These are phyloP conservation scores for Fusarium subtropicale DNA, from an alignment of 2,329 filamentous ascomycete genomes.

Conservation along the genomic window DNA sequence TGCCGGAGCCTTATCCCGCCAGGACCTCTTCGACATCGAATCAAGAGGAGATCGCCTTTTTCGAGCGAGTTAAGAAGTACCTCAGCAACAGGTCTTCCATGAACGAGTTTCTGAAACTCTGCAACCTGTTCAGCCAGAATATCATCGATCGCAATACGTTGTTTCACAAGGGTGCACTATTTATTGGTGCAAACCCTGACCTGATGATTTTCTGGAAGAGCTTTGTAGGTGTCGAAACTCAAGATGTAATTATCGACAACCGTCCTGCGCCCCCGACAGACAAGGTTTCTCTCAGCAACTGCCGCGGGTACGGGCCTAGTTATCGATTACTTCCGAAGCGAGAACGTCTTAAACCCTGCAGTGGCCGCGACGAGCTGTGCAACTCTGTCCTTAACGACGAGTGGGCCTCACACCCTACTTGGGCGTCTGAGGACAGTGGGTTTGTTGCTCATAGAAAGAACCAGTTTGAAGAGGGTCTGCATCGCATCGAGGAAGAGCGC, in stretches of 20 bases:
- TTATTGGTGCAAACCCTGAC: conserved; percentile 89
- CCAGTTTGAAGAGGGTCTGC: conserved; percentile 90
- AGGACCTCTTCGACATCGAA: conserved; percentile 78
- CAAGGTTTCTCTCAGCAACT: conserved; percentile 93
- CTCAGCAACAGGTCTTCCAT: conserved; percentile 92
- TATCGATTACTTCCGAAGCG: conserved; percentile 92
- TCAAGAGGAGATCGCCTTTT: conserved; percentile 90
- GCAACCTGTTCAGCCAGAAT: conserved; percentile 94
- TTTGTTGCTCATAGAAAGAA: conserved; percentile 99
- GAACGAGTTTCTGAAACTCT: conserved; percentile 96
- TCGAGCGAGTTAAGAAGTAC: conserved; percentile 96
- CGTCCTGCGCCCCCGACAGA: conserved; percentile 79
- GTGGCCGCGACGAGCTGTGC: conserved; percentile 94
- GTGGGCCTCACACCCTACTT: conserved; percentile 98
- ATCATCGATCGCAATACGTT: conserved; percentile 88
- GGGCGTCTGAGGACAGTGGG: conserved; percentile 97
- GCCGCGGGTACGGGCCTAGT: conserved; percentile 93
- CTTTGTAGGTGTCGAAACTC: conserved; percentile 82
- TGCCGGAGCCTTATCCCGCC: conserved; percentile 88
- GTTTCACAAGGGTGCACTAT: conserved; percentile 83
- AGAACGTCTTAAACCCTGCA: conserved; percentile 91
- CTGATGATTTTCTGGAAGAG: conserved; percentile 89
- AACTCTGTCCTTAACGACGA: conserved; percentile 94
- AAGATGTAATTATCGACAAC: conserved; percentile 83
- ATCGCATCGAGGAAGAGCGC: conserved; percentile 96